Evolutionary conservation across 140 eudicot genomes (phyloP).

Genomic region (Bidens hawaiensis): DNA sequence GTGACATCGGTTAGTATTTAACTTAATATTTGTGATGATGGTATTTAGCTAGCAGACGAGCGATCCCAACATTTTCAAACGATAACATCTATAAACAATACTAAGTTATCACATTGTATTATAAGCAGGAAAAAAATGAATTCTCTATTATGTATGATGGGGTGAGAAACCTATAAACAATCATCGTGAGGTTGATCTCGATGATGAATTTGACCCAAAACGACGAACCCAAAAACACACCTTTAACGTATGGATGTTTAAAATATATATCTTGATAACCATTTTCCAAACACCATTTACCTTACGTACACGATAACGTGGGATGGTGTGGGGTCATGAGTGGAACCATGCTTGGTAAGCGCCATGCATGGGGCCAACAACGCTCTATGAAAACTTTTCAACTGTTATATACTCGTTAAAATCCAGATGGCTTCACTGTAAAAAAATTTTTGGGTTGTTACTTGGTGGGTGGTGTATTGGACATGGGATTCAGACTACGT

Average conservation of each 20-base stretch:
- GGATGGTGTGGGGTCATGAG: neutral
- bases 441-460: too few relatives aligned
- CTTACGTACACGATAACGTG: neutral
- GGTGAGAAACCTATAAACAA: neutral
- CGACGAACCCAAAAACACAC: neutral
- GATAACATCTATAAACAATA: neutral
- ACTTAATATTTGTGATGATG: neutral
- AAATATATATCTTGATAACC: neutral
- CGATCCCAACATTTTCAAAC: neutral
- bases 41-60: neutral
- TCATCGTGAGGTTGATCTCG: neutral
- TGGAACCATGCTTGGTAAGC: too few relatives aligned
- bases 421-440: too few relatives aligned
- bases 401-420: too few relatives aligned
- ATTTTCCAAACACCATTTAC: neutral
- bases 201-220: neutral
- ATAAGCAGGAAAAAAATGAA: neutral
- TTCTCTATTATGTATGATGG: neutral
- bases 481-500: neutral
- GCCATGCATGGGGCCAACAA: too few relatives aligned
- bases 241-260: neutral
- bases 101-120: neutral
- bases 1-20: neutral
- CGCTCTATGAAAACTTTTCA: too few relatives aligned
- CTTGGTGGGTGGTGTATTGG: neutral